These are phyloP conservation scores for Rhodamnia argentea DNA, from an alignment of 345 rosid species.

Conservation along the genomic window DNA sequence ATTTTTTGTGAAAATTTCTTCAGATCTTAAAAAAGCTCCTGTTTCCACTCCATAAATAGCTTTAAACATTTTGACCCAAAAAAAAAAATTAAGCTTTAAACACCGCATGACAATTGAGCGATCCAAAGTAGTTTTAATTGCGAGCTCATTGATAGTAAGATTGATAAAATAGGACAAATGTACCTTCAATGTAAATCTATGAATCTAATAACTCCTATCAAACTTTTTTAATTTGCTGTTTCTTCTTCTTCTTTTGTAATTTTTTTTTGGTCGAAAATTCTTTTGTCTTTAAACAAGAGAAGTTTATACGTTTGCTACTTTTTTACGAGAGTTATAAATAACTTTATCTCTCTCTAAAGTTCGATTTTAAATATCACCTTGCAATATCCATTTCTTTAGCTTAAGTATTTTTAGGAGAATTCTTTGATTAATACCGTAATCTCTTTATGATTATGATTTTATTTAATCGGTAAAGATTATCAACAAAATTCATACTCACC, in stretches of 20 bases:
- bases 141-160: background rate
- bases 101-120: background rate
- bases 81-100: no score
- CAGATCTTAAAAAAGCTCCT: background rate
- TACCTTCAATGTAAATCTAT: background rate
- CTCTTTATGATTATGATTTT: background rate
- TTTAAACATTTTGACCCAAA: background rate
- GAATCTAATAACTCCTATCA: background rate
- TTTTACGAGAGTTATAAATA: background rate
- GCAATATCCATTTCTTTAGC: background rate
- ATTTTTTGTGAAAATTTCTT: background rate
- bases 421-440: background rate
- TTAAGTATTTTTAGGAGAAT: background rate
- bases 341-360: background rate
- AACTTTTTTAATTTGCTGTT: background rate
- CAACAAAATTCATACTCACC: accelerated
- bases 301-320: background rate
- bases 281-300: background rate
- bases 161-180: background rate
- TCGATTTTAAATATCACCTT: accelerated
- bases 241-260: background rate
- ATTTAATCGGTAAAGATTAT: background rate
- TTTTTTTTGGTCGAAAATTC: no score
- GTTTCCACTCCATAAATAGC: accelerated
- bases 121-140: background rate